Percentiles rank a stretch among this genome's conserved stretches.
Conservation (phyloP, 306 rosid species). For the Cucumis melo region DNA sequence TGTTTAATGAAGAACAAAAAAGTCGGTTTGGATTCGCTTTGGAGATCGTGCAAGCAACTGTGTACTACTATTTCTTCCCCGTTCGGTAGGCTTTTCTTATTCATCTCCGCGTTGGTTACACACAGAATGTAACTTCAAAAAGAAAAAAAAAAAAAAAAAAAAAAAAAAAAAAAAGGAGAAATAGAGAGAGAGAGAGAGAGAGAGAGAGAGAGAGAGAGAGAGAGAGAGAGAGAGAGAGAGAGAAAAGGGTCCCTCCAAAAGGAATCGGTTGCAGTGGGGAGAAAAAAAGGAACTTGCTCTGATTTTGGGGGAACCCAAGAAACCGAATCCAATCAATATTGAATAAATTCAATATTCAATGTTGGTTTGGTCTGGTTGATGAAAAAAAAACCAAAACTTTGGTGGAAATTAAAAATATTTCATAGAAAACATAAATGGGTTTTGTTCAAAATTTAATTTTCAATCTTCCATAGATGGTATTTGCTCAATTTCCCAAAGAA, state of each 20-base stretch:
- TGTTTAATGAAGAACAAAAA: not conserved
- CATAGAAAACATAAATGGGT: not conserved
- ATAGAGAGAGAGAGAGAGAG: too few relatives aligned
- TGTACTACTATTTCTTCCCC: constrained; percentile 4
- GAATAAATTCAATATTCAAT: not conserved
- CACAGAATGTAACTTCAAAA: constrained; percentile 16
- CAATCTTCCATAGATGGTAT: not conserved
- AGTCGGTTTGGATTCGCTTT: constrained; percentile 14
- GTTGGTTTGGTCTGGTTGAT: not conserved
- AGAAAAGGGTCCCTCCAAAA: not conserved
- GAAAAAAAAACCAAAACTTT: not conserved
- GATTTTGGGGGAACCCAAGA: not conserved
- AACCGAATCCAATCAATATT: not conserved
- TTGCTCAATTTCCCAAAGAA: not conserved
- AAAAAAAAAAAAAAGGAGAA: too few relatives aligned
- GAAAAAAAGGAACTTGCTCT: not conserved
- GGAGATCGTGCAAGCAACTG: constrained; percentile 54
- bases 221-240: not conserved
- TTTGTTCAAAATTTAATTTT: not conserved
- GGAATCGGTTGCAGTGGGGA: not conserved
- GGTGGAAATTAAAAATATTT: not conserved
- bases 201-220: too few relatives aligned
- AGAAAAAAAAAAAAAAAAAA: too few relatives aligned
- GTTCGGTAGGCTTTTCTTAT: constrained; percentile 18
- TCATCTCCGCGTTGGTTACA: constrained; percentile 26